Conservation (phyloP, 768 basidiomycete genomes). For the Cystobasidium ongulense region DNA sequence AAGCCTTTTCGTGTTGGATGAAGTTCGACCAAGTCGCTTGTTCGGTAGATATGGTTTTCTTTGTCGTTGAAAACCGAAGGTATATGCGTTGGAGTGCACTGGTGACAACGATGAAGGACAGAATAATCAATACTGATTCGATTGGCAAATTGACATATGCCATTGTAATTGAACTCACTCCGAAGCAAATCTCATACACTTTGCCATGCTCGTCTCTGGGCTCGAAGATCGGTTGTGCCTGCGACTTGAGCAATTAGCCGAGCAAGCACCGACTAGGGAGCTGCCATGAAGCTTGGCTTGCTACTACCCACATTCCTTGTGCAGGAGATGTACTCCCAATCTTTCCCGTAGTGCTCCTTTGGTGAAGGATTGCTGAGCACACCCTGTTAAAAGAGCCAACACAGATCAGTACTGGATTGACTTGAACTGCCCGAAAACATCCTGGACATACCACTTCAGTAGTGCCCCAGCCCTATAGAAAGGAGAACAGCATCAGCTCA, state of each 20-base stretch:
- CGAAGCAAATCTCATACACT: conserved; percentile 20
- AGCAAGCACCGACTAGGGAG: too few species aligned
- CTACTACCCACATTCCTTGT: not conserved
- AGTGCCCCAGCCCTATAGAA: conserved; percentile 16
- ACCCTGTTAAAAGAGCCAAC: too few species aligned
- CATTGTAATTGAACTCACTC: not conserved
- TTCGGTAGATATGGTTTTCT: conserved; percentile 2
- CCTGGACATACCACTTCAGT: not conserved
- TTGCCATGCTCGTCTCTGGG: not conserved
- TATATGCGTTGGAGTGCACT: not conserved
- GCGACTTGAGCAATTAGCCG: not conserved
- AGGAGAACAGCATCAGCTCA: not conserved
- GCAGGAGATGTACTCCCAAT: conserved; percentile 18
- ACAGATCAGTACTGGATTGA: not conserved
- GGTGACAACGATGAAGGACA: not conserved
- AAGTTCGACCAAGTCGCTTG: conserved; percentile 45
- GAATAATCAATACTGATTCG: too few species aligned
- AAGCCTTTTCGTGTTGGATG: conserved; percentile 45
- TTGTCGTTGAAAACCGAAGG: conserved; percentile 21
- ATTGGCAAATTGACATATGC: not conserved
- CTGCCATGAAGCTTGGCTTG: too few species aligned
- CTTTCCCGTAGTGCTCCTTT: not conserved
- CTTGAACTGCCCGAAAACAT: not conserved
- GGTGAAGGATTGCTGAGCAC: conserved; percentile 9
- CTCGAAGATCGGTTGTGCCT: conserved; percentile 12